A percentile compares a stretch with the other conserved stretches of the same genome.
These are phyloP conservation scores for Macadamia integrifolia DNA, from an alignment of 164 flowering plant genomes.

Conservation along the genomic window DNA sequence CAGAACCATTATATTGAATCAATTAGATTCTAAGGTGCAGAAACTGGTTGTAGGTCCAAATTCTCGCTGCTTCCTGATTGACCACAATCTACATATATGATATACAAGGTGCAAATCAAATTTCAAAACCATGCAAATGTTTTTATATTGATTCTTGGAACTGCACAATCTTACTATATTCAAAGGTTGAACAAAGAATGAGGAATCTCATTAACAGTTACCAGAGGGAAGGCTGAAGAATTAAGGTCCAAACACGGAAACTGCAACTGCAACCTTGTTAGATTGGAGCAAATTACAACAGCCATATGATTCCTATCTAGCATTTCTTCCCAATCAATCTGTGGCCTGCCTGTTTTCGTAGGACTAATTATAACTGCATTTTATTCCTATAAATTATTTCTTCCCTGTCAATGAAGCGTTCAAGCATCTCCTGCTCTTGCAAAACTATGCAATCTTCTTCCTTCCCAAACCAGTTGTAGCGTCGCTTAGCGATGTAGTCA, in stretches of 20 bases:
- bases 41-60: too few relatives aligned
- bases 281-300: not conserved
- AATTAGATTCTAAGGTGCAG: too few relatives aligned
- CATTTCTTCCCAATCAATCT: not conserved
- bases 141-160: not conserved
- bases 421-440: conserved; percentile 65
- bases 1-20: too few relatives aligned
- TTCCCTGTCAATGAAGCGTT: conserved; percentile 79
- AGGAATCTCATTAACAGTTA: not conserved
- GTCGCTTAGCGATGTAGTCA: conserved; percentile 67
- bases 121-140: not conserved
- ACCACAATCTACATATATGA: too few relatives aligned
- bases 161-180: not conserved
- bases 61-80: too few relatives aligned
- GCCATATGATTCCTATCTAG: not conserved
- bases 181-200: not conserved
- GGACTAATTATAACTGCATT: conserved; percentile 13
- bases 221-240: not conserved
- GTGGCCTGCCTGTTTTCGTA: not conserved
- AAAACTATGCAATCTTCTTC: conserved; percentile 62
- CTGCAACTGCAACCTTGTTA: not conserved
- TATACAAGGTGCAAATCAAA: not conserved
- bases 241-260: too few relatives aligned
- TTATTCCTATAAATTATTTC: conserved; percentile 39
- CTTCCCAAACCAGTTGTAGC: conserved; percentile 83